Evolutionary conservation across 2,329 filamentous ascomycete genomes (phyloP).

Genomic region (Dendrostoma leiphaemia): DNA sequence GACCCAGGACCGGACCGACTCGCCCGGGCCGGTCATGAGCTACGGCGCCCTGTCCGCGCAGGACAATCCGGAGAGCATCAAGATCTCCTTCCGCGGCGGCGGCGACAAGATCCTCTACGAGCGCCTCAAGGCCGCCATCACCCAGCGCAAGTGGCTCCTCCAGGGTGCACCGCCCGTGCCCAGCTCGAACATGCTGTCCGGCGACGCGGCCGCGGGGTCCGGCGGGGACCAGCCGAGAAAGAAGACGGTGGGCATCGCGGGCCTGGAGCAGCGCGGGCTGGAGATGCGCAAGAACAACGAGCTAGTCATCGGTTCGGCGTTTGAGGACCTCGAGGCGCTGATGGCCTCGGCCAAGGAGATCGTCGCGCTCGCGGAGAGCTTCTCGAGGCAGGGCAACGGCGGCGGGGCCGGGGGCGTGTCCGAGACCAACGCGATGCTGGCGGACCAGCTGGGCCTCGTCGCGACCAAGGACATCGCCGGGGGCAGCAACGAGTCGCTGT

Average conservation of each 20-base stretch:
- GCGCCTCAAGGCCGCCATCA: constrained; percentile 79
- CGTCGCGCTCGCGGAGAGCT: constrained; percentile 85
- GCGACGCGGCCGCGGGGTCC: constrained; percentile 36
- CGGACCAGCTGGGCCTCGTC: constrained; percentile 82
- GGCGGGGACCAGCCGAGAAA: constrained; percentile 18
- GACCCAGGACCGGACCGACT: constrained; percentile 55
- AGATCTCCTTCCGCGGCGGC: constrained; percentile 85
- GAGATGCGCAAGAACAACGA: constrained; percentile 92
- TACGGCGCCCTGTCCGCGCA: constrained; percentile 33
- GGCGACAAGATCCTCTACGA: constrained; percentile 91
- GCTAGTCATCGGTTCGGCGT: constrained; percentile 85
- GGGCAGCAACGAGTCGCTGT: constrained; percentile 77
- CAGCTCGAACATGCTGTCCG: constrained; percentile 45
- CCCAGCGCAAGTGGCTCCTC: constrained; percentile 93
- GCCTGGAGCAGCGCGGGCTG: constrained; percentile 80
- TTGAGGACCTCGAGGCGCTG: constrained; percentile 91
- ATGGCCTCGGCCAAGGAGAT: constrained; percentile 99
- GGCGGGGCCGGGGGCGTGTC: constrained; percentile 59
- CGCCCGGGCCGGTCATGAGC: constrained; percentile 70
- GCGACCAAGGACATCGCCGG: constrained; percentile 93
- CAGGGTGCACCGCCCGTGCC: constrained; percentile 88
- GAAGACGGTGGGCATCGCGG: constrained; percentile 84
- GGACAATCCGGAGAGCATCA: constrained; percentile 73
- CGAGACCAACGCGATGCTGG: constrained; percentile 73
- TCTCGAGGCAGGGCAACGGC: constrained; percentile 66